These are phyloP conservation scores for Melastoma malabathricum DNA, from an alignment of 345 rosid species.

Conservation along the genomic window DNA sequence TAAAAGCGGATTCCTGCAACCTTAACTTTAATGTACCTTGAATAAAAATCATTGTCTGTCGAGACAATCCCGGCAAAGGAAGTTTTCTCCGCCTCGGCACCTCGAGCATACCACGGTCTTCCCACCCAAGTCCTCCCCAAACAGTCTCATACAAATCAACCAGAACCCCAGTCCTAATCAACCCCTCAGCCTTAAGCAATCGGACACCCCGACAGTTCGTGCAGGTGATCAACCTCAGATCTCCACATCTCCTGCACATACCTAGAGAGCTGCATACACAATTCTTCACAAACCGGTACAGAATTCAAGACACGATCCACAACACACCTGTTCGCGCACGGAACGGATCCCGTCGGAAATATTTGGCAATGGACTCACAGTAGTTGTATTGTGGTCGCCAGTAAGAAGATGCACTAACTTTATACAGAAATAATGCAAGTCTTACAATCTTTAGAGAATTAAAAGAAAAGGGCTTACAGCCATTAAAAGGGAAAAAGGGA, in stretches of 20 bases:
- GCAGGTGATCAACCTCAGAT: slow-evolving; percentile 64
- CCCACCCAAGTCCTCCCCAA: slow-evolving; percentile 15
- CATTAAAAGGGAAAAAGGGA: too few species aligned
- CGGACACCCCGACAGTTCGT: slow-evolving; percentile 71
- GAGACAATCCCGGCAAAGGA: slow-evolving; percentile 65
- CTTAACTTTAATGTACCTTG: too few species aligned
- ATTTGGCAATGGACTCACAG: too few species aligned
- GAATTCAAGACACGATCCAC: background rate
- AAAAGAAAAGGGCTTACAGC: too few species aligned
- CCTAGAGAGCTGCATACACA: slow-evolving; percentile 52
- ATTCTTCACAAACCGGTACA: background rate
- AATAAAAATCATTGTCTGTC: background rate
- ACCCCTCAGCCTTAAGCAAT: slow-evolving; percentile 36
- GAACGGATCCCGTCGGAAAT: too few species aligned
- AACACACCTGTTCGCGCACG: too few species aligned
- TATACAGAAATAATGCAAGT: too few species aligned
- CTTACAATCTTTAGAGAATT: too few species aligned
- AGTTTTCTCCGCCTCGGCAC: slow-evolving; percentile 62
- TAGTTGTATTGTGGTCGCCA: too few species aligned
- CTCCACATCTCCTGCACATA: slow-evolving; percentile 80
- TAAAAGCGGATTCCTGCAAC: too few species aligned
- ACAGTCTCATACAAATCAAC: slow-evolving; percentile 31
- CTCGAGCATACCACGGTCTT: slow-evolving; percentile 31
- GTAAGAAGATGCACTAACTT: too few species aligned
- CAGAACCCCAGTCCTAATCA: slow-evolving; percentile 28